A percentile compares a stretch with the other conserved stretches of the same genome.
Conservation (phyloP, 306 rosid genomes). For the Ammopiptanthus mongolicus region DNA sequence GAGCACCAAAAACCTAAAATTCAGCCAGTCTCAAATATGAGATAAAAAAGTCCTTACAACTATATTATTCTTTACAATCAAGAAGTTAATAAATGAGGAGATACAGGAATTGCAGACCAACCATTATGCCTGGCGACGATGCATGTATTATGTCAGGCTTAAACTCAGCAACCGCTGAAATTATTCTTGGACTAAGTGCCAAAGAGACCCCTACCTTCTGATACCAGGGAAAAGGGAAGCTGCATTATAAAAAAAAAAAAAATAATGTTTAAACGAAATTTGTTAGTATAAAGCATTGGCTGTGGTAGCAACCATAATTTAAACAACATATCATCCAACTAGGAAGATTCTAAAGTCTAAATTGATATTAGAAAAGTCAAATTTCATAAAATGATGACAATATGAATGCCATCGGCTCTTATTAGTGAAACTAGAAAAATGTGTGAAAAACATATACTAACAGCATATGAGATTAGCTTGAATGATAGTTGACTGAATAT, state of each 20-base stretch:
- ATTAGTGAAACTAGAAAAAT: too few relatives aligned
- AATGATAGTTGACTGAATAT: not conserved
- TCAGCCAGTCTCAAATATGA: not conserved
- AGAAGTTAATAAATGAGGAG: not conserved
- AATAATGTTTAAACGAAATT: not conserved
- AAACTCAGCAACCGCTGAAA: slow-evolving; percentile 36
- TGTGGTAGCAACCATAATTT: not conserved
- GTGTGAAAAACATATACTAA: not conserved
- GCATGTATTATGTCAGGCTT: slow-evolving; percentile 43
- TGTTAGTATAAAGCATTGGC: not conserved
- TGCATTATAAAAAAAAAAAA: too few relatives aligned
- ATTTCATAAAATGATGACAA: not conserved
- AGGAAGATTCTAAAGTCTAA: not conserved
- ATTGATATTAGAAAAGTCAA: not conserved
- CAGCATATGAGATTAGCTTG: not conserved
- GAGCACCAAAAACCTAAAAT: not conserved
- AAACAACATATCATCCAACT: slow-evolving; percentile 5
- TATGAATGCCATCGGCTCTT: too few relatives aligned
- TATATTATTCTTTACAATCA: not conserved
- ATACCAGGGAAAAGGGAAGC: slow-evolving; percentile 41
- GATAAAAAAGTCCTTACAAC: not conserved
- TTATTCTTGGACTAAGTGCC: slow-evolving; percentile 44
- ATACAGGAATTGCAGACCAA: slow-evolving; percentile 4
- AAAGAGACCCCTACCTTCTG: slow-evolving; percentile 37
- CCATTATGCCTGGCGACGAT: slow-evolving; percentile 39